Base-by-base conservation (phyloP, 805 yeast genomes). In the Yamadazyma olivae region DNA sequence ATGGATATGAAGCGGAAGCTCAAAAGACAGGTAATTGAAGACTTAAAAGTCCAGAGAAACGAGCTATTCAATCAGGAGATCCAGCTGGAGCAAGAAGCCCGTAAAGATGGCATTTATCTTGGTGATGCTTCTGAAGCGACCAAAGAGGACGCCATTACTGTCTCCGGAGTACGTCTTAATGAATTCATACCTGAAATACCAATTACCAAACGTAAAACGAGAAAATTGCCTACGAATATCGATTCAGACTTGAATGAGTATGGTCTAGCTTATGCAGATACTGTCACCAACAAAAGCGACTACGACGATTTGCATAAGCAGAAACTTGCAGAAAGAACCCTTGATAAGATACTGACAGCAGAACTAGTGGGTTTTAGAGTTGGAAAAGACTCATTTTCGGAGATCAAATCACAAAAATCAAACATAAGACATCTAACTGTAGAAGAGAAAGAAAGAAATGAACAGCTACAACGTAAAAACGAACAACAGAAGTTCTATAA, bases 211-310 rank as follows among this genome's bases (percentile, higher is more conserved):
- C 37, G 45, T 9, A 54, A 51, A 35, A 56, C 45, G 17, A 42
- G 72, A 6, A 61, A 58, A 38, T 34, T 64, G 32, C 57, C 64
- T 24, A 47, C 41, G 9, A 50, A 53, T 24, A 57, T 57, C 32
- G 35, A 61, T 32, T 63, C 56, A 20, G 55, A 61, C 32, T 45
- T 65, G 17, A 62, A 60, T 23, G 72, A 67, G 34, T 67, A 67
- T 43, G 72, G 72, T 1, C 36, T 67, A 12, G 54, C 45, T 3
- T 63, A 61, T 40, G 31, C 43, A 6, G 56, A 60, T 9, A 55
- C 64, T 1, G 51, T 56, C 2, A 53, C 51, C 22, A 35, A 44
- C 4, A 41, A 48, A 15, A 49, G 52, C 22, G 68, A 64, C 43
- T 59, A 59, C 42, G 53, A 58, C 39, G 55, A 39, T 24, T 8